Percentiles rank a stretch among this genome's conserved stretches.
These are phyloP conservation scores for Phaeomoniella chlamydospora DNA, from an alignment of 2,329 filamentous ascomycete genomes.

Conservation along the genomic window DNA sequence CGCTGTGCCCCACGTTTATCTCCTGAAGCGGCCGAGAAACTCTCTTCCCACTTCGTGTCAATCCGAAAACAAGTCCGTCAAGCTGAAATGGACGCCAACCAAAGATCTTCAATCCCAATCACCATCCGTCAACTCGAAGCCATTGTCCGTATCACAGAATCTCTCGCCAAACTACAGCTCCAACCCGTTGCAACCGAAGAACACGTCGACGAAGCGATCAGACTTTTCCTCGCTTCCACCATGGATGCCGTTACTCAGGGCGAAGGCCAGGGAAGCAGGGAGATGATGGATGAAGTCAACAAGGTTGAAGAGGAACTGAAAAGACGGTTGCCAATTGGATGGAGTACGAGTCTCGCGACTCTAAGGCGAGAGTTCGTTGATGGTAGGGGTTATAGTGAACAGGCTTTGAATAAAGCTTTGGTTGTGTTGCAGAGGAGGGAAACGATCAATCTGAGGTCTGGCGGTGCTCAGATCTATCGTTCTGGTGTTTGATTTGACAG, in stretches of 20 bases:
- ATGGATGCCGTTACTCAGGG: constrained; percentile 97
- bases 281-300: constrained; percentile 77
- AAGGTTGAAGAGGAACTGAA: constrained; percentile 83
- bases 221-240: constrained; percentile 86
- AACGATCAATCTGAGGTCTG: constrained; percentile 41
- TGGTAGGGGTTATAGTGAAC: constrained; percentile 77
- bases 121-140: constrained; percentile 94
- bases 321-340: constrained; percentile 79
- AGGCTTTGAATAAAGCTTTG: constrained; percentile 68
- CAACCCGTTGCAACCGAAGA: constrained; percentile 75
- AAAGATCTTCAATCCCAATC: constrained; percentile 87
- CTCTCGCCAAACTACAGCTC: constrained; percentile 79
- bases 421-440: constrained; percentile 78
- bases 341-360: constrained; percentile 81
- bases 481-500: constrained; percentile 25
- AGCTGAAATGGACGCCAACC: constrained; percentile 76
- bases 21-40: constrained; percentile 81
- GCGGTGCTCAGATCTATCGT: constrained; percentile 33
- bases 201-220: constrained; percentile 94
- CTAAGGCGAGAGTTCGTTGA: constrained; percentile 84
- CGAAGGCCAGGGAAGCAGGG: constrained; percentile 66
- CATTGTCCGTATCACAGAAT: constrained; percentile 93
- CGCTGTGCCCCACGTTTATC: constrained; percentile 87
- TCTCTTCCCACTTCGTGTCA: constrained; percentile 92
- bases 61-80: constrained; percentile 90